Evolutionary conservation across 1,284 basidiomycete species (phyloP), one percentile per base, ranked within the genome.

Genomic region (Cutaneotrichosporon sp.): DNA sequence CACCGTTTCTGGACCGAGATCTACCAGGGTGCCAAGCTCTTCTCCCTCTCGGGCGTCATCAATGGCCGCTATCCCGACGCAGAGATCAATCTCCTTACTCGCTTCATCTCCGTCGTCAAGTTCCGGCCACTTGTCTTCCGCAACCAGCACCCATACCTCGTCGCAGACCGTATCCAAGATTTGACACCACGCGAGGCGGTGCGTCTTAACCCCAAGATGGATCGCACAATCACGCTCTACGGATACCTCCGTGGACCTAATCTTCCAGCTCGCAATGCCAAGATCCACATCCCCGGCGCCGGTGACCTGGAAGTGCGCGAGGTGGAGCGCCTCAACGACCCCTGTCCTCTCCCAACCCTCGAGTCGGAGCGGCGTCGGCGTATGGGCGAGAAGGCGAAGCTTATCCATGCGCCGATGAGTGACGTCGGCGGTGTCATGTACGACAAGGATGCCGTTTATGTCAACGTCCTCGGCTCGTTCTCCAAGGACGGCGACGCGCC

Each of bases 1-100:
- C 94, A 91, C 72, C 88, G 96, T n/a, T 99, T 99, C 78, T 99
- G 96, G 94, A 92, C 94, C 0, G 96, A 99, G 74, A 97, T 98
- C 16, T 97, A 97, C 75, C 88, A 93, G 70, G 96, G 96, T 46
- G 94, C 96, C 42, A 98, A 97, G 73, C 84, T 99, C 16, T 98
- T 98, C 78, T 97, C 97, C 73, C 86, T 98, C 43, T 94, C 90
- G 1, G 96, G 96, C 16, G 91, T 99, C 39, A 82, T 98, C 63
- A 98, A 99, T 65, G 94, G 94, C 12, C 88, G 96, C 32, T 99
- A 99, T 70, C 96, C 96, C 20, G 96, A 99, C 75, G 84, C 83
- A 22, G 96, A 98, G 76, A 93, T 97, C 64, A 83, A 93, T 65
- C 97, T 98, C 66, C 84, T 99, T 45, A 88, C 87, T 14, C 85